Evolutionary conservation across 805 yeast genomes (phyloP).

Genomic region (Crinitomyces ghanaensis): DNA sequence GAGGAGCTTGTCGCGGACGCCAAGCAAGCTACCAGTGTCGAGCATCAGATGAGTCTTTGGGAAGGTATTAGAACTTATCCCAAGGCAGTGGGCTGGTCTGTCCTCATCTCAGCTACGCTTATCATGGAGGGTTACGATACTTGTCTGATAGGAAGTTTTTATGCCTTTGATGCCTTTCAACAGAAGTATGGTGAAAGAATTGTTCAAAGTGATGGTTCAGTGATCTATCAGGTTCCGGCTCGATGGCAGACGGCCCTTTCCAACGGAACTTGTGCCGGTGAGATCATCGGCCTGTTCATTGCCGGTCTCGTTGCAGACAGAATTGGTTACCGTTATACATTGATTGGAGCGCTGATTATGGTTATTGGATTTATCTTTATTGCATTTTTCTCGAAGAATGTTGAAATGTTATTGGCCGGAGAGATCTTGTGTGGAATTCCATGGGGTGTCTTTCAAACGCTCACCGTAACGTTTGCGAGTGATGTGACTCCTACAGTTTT

Average conservation of each 20-base stretch:
- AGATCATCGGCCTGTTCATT: slow-evolving; percentile 34
- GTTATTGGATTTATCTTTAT: slow-evolving; percentile 33
- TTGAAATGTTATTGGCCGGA: slow-evolving; percentile 28
- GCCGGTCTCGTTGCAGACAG: slow-evolving; percentile 36
- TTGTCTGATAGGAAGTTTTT: slow-evolving; percentile 31
- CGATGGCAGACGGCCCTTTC: slow-evolving; percentile 17
- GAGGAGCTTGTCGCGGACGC: slow-evolving; percentile 18
- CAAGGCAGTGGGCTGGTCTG: slow-evolving; percentile 35
- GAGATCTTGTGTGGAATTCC: slow-evolving; percentile 30
- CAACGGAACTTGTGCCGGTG: slow-evolving; percentile 26
- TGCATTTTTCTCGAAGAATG: slow-evolving; percentile 33
- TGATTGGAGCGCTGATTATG: slow-evolving; percentile 27
- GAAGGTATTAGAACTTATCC: slow-evolving; percentile 29
- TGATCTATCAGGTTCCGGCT: slow-evolving; percentile 11
- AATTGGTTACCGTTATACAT: slow-evolving; percentile 35
- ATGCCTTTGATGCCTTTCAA: slow-evolving; percentile 34
- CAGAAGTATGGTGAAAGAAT: slow-evolving; percentile 36
- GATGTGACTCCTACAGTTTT: slow-evolving; percentile 44
- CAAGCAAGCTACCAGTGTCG: slow-evolving; percentile 12
- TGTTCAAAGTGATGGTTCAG: slow-evolving; percentile 1
- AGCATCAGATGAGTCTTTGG: slow-evolving; percentile 20
- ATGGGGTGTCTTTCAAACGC: slow-evolving; percentile 43
- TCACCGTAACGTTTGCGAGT: slow-evolving; percentile 41
- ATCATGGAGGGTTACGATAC: slow-evolving; percentile 42
- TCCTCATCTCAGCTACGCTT: slow-evolving; percentile 32